Evolutionary conservation across 176 grass and related monocot genomes (phyloP).

Genomic region (Ampelocalamus luodianensis): DNA sequence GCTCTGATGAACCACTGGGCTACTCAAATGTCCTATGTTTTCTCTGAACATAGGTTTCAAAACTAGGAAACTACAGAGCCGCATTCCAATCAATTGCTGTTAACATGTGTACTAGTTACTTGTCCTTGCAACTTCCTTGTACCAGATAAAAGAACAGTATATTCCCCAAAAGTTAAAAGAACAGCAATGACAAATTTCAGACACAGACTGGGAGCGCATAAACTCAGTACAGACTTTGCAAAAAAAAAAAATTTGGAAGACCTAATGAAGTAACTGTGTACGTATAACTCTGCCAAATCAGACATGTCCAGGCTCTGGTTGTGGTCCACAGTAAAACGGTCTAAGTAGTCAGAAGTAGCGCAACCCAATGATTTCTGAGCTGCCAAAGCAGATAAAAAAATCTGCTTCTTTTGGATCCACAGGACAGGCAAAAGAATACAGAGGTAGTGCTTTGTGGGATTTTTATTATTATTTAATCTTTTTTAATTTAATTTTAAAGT

Average conservation of each 20-base stretch:
- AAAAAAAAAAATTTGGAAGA: too few species aligned
- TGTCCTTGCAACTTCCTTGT: not conserved
- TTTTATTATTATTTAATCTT: too few species aligned
- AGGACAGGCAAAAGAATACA: not conserved
- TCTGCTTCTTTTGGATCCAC: not conserved
- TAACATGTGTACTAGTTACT: not conserved
- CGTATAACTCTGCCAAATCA: not conserved
- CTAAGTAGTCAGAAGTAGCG: not conserved
- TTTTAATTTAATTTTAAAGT: too few species aligned
- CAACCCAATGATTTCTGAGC: slow-evolving; percentile 3
- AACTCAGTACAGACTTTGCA: not conserved
- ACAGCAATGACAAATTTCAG: not conserved
- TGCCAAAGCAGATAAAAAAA: slow-evolving; percentile 7
- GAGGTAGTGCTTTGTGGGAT: not conserved
- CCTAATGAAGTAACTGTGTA: not conserved
- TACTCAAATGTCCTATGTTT: not conserved
- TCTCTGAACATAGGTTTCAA: not conserved
- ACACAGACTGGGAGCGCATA: not conserved
- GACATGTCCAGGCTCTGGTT: not conserved
- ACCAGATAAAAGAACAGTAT: not conserved
- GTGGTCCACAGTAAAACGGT: not conserved
- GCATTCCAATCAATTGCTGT: not conserved
- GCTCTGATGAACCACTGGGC: not conserved
- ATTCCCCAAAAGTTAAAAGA: not conserved
- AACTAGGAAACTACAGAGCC: not conserved